Percentiles rank a stretch among this genome's conserved stretches.
Evolutionary conservation across 1,284 basidiomycete genomes (phyloP).

Genomic region (Ceratobasidium sp.): DNA sequence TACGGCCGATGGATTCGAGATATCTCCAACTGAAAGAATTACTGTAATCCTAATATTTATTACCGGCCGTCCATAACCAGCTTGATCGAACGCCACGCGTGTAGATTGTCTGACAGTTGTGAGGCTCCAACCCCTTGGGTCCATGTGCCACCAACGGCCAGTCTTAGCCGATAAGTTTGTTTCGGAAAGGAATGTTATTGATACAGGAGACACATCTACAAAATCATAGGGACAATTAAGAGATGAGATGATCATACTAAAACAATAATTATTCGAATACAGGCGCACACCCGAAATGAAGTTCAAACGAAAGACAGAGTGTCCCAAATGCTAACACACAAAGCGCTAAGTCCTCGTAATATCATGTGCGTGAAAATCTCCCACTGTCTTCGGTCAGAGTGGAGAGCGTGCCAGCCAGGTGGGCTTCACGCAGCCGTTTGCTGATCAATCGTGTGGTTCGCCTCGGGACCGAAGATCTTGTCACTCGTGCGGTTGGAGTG

Average conservation of each 20-base stretch:
- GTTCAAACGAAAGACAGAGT: constrained; percentile 2
- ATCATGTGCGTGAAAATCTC: neutral
- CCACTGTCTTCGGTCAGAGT: constrained; percentile 34
- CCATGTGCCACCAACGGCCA: too few relatives aligned
- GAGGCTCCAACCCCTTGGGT: too few relatives aligned
- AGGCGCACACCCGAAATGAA: neutral
- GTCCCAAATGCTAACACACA: too few relatives aligned
- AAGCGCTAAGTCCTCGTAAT: neutral
- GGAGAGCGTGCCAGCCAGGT: constrained; percentile 37
- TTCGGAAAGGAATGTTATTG: neutral
- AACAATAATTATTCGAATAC: neutral
- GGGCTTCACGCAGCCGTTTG: constrained; percentile 36
- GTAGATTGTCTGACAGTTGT: too few relatives aligned
- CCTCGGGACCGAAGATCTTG: constrained; percentile 33
- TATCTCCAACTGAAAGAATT: neutral
- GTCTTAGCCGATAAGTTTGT: too few relatives aligned
- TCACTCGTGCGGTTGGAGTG: constrained; percentile 15
- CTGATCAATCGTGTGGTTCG: constrained; percentile 30
- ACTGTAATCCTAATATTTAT: constrained; percentile 28
- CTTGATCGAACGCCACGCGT: too few relatives aligned
- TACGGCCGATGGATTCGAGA: neutral
- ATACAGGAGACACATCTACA: neutral
- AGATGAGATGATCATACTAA: neutral
- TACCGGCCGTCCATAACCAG: neutral
- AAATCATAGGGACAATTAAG: neutral